Conservation (phyloP, 352 stramenopile species). For the Aphanomyces stellatus region DNA sequence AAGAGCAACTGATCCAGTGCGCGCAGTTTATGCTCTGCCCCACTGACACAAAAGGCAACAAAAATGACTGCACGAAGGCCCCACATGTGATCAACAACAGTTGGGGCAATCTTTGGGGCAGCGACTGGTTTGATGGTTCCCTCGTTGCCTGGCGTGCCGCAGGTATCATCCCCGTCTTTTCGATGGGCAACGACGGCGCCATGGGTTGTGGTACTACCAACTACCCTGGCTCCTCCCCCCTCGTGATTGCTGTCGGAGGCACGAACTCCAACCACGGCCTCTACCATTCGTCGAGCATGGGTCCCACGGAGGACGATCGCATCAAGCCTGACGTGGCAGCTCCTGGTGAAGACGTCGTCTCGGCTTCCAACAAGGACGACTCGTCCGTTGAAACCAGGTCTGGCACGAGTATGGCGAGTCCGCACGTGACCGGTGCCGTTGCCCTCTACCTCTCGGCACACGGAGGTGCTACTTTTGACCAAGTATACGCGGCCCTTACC, state of each 20-base stretch:
- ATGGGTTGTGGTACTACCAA: constrained; percentile 35
- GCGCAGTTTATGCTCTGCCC: constrained; percentile 67
- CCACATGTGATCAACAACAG: constrained; percentile 60
- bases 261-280: constrained; percentile 40
- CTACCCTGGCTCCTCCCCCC: constrained; percentile 40
- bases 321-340: constrained; percentile 48
- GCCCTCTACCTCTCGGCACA: constrained; percentile 41
- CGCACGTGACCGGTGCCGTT: constrained; percentile 49
- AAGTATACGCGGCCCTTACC: constrained; percentile 34
- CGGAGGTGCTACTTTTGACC: constrained; percentile 31
- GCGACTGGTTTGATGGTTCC: constrained; percentile 27
- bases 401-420: constrained; percentile 57
- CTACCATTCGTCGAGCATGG: constrained; percentile 42
- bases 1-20: constrained; percentile 35
- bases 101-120: constrained; percentile 34
- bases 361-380: constrained; percentile 39
- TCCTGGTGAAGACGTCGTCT: constrained; percentile 37
- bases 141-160: constrained; percentile 38
- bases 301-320: constrained; percentile 33
- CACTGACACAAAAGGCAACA: constrained; percentile 31
- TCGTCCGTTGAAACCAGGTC: constrained; percentile 44
- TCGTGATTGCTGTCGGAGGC: constrained; percentile 53
- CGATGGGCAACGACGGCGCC: constrained; percentile 42
- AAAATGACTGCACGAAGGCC: constrained; percentile 40
- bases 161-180: constrained; percentile 53